These are phyloP conservation scores for Selenicereus undatus DNA, from an alignment of 148 eudicot species.

Conservation along the genomic window DNA sequence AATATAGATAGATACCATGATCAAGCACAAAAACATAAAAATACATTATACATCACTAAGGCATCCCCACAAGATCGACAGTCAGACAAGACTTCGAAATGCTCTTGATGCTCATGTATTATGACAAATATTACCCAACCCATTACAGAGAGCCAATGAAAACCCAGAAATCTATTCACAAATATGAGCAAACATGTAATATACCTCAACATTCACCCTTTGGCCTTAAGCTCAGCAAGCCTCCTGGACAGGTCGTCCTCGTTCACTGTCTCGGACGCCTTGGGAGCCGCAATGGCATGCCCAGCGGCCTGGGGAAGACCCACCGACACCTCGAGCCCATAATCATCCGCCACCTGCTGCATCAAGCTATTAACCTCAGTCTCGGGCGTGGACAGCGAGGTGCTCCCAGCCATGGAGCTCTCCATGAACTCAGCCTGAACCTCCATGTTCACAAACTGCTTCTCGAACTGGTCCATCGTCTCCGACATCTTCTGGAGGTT, in stretches of 20 bases:
- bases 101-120: neutral
- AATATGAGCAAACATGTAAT: neutral
- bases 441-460: constrained; percentile 37
- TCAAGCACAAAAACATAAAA: neutral
- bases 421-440: constrained; percentile 38
- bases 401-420: constrained; percentile 35
- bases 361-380: constrained; percentile 30
- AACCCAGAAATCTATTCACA: constrained; percentile 17
- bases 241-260: constrained; percentile 35
- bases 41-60: constrained; percentile 17
- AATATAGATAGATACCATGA: neutral
- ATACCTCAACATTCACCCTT: constrained; percentile 23
- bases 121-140: neutral
- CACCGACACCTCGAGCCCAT: constrained; percentile 30
- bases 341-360: constrained; percentile 41
- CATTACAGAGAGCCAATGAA: neutral
- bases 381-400: constrained; percentile 33
- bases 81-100: neutral
- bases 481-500: constrained; percentile 37
- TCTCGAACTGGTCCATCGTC: constrained; percentile 30
- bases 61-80: neutral
- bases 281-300: constrained; percentile 27
- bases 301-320: constrained; percentile 35
- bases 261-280: constrained; percentile 27
- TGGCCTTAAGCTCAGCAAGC: constrained; percentile 36